Conservation (phyloP, 305 asterid species). For the Fraxinus sp. region DNA sequence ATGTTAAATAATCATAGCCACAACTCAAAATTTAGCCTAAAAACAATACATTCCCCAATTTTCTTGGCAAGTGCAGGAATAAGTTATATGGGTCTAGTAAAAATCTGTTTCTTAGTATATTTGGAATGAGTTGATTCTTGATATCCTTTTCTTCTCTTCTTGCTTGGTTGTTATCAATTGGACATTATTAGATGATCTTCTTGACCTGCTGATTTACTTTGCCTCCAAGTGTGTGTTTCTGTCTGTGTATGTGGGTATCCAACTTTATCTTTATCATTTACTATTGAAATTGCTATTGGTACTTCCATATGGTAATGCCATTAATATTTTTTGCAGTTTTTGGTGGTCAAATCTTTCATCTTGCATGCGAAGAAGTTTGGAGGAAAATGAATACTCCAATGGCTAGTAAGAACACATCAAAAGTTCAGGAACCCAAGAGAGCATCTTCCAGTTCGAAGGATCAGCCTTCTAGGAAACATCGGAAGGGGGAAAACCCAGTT, state of each 20-base stretch:
- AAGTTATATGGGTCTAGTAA: neutral
- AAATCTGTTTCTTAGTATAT: neutral
- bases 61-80: neutral
- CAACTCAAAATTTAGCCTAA: neutral
- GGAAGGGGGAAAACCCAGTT: constrained; percentile 73
- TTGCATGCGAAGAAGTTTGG: constrained; percentile 34
- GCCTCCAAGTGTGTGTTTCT: neutral
- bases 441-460: constrained; percentile 35
- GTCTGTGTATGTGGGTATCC: neutral
- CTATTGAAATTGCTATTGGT: neutral
- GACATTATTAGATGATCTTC: neutral
- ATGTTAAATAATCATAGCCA: neutral
- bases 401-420: constrained; percentile 28
- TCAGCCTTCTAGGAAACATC: constrained; percentile 58
- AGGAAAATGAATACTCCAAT: constrained; percentile 34
- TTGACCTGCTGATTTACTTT: neutral
- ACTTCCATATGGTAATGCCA: neutral
- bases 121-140: neutral
- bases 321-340: constrained; percentile 28
- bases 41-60: neutral
- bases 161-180: neutral
- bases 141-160: neutral
- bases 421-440: constrained; percentile 25
- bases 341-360: constrained; percentile 37
- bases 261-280: neutral